Base-by-base conservation (phyloP, 306 rosid species). In the Inga leiocalycina region DNA sequence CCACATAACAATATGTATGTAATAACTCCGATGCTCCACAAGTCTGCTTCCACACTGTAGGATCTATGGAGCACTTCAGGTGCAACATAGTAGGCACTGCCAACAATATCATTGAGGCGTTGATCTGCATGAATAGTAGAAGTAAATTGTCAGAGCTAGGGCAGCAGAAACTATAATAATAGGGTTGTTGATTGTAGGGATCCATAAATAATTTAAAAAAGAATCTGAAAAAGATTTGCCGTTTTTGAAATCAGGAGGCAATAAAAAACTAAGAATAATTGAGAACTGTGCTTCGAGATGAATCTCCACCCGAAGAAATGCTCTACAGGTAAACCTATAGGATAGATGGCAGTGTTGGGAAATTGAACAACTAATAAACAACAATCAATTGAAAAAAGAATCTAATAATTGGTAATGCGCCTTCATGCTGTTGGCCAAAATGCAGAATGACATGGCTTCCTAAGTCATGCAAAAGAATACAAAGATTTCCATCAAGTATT, bases 41-140 rank as follows among this genome's bases (percentile, higher is more conserved):
- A 82, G 87, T 96, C 99, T 84, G 89, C 99, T 86, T 96, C 99
- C 72, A 89, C 83, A 79, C 92, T 89, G 82, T 96, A 96, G 45
- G 99, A 93, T 90, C 98, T 92, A 88, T 96, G 97, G 80, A 96
- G 91, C 56, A 96, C 99, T 85, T 96, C 99, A 68, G 99, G 98
- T 30, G 99, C 98, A 82, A 96, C 99, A 61, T 93, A 95, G 87
- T 95, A 95, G 32, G 99, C 99, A 85, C 99, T 95, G 70, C 99
- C 99, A 84, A 96, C 99, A 80, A 96, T 94, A 85, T 96, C 99
- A 67, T 90, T 96, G 75, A 96, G 94, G 64, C 97, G 95, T 70
- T 89, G 93, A 14, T 96, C 99, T 96, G 93, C 92, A 89, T 64
- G 85, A 71, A 80, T 74, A 76, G 32, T 48, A 81, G 68, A 87